These are phyloP conservation scores for Ceratobasidium sp. DNA, from an alignment of 1,284 basidiomycete genomes.

Conservation along the genomic window DNA sequence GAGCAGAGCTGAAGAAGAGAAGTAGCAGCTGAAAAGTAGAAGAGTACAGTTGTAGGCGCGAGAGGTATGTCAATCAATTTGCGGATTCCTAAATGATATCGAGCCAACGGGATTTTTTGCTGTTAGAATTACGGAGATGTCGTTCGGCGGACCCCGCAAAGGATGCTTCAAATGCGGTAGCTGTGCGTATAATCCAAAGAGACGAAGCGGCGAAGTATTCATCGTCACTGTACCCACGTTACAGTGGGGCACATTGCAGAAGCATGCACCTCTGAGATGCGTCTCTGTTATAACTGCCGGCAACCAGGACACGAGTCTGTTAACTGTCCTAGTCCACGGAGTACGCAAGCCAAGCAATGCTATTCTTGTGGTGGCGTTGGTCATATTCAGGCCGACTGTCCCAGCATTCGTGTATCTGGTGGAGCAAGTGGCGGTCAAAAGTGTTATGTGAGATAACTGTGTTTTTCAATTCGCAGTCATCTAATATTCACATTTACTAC, in stretches of 20 bases:
- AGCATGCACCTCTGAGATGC: conserved; percentile 85
- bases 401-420: conserved; percentile 60
- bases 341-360: conserved; percentile 80
- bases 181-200: conserved; percentile 43
- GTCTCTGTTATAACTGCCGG: conserved; percentile 92
- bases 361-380: conserved; percentile 83
- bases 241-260: conserved; percentile 91
- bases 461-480: neutral
- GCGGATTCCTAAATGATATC: neutral
- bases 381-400: conserved; percentile 86
- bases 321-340: conserved; percentile 84
- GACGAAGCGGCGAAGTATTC: conserved; percentile 48
- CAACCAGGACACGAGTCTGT: conserved; percentile 91
- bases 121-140: conserved; percentile 26
- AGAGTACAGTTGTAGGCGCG: conserved; percentile 11
- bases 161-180: conserved; percentile 77
- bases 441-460: conserved; percentile 83
- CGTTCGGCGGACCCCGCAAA: conserved; percentile 59
- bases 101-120: neutral
- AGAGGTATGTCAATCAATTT: neutral
- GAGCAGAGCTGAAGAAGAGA: conserved; percentile 30
- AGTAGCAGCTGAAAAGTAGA: conserved; percentile 36
- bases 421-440: conserved; percentile 75
- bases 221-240: conserved; percentile 47
- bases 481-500: neutral